A percentile compares a stretch with the other conserved stretches of the same genome.
These are phyloP conservation scores for Schizonepeta tenuifolia DNA, from an alignment of 257 asterid genomes.

Conservation along the genomic window DNA sequence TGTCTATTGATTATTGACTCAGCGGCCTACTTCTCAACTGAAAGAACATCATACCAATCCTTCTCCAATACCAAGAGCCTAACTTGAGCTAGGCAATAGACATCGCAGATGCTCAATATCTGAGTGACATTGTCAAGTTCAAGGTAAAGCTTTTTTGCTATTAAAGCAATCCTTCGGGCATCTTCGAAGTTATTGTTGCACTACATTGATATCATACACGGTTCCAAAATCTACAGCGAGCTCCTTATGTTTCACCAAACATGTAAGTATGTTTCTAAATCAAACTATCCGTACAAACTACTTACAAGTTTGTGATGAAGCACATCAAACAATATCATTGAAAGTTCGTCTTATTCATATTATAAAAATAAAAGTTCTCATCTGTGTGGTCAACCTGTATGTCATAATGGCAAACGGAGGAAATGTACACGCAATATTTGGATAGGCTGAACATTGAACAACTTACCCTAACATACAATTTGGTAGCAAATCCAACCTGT, in stretches of 20 bases:
- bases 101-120: constrained; percentile 59
- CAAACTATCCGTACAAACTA: constrained; percentile 21
- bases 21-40: constrained; percentile 55
- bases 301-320: neutral
- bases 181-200: constrained; percentile 67
- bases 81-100: constrained; percentile 59
- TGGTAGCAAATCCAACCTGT: too few relatives aligned
- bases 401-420: too few relatives aligned
- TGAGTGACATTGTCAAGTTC: constrained; percentile 61
- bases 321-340: too few relatives aligned
- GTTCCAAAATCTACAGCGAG: constrained; percentile 9
- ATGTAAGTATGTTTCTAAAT: neutral
- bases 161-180: constrained; percentile 57
- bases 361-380: too few relatives aligned
- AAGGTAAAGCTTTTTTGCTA: constrained; percentile 61
- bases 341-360: too few relatives aligned
- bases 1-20: constrained; percentile 57
- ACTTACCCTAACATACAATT: too few relatives aligned
- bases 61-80: constrained; percentile 51
- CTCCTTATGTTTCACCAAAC: neutral
- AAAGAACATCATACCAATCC: constrained; percentile 71
- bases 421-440: too few relatives aligned
- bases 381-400: too few relatives aligned
- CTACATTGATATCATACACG: constrained; percentile 49
- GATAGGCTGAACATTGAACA: too few relatives aligned